Conservation (phyloP, 2,329 filamentous ascomycete genomes). For the Penicillium digitatum region DNA sequence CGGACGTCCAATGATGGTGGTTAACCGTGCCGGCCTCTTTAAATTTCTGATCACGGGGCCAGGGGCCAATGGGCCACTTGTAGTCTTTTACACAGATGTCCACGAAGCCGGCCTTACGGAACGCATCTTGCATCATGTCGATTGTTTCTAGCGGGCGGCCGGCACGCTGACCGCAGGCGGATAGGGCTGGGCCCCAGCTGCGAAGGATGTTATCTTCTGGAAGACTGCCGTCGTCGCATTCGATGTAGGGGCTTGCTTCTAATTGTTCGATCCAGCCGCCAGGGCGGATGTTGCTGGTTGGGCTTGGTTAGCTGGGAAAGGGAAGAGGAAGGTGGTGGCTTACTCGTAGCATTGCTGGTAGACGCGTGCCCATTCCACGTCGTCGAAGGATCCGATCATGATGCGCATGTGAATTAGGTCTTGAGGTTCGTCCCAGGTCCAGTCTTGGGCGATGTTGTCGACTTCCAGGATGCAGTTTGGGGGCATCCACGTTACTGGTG, state of each 20-base stretch:
- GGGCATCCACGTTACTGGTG: slow-evolving; percentile 24
- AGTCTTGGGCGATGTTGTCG: slow-evolving; percentile 23
- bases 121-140: slow-evolving; percentile 21
- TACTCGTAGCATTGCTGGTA: slow-evolving; percentile 22
- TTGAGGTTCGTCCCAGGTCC: slow-evolving; percentile 24
- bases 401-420: slow-evolving; percentile 27
- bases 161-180: slow-evolving; percentile 20
- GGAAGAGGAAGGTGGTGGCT: neutral
- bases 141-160: slow-evolving; percentile 24
- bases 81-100: slow-evolving; percentile 29
- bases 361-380: slow-evolving; percentile 15
- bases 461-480: slow-evolving; percentile 30
- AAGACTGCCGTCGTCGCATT: slow-evolving; percentile 18
- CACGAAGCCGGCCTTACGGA: slow-evolving; percentile 29
- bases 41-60: slow-evolving; percentile 28
- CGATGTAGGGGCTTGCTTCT: slow-evolving; percentile 17
- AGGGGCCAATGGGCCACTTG: slow-evolving; percentile 31
- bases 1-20: slow-evolving; percentile 25
- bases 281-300: slow-evolving; percentile 15
- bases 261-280: slow-evolving; percentile 23
- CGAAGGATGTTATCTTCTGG: slow-evolving; percentile 14
- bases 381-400: slow-evolving; percentile 15
- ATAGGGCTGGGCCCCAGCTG: slow-evolving; percentile 15
- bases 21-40: slow-evolving; percentile 43
- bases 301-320: neutral